Evolutionary conservation across 805 yeast genomes (phyloP).

Genomic region (Candida multigemmis): DNA sequence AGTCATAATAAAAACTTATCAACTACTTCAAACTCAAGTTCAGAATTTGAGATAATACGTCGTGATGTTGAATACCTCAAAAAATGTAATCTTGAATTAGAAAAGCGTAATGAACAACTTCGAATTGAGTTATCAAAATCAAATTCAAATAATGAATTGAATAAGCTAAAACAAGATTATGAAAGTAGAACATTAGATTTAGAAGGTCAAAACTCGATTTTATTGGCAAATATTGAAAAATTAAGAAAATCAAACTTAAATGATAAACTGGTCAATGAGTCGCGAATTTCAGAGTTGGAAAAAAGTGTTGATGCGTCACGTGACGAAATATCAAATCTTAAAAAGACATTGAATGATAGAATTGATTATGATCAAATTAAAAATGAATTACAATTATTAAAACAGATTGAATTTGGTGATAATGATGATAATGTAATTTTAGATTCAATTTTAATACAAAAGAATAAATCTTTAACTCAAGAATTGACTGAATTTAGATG

Average conservation of each 20-base stretch:
- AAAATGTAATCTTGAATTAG: conserved; percentile 58
- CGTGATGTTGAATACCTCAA: conserved; percentile 71
- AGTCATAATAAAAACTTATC: conserved; percentile 38
- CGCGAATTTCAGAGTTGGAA: conserved; percentile 27
- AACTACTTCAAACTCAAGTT: conserved; percentile 14
- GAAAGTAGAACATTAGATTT: conserved; percentile 42
- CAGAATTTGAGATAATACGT: conserved; percentile 57
- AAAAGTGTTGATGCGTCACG: conserved; percentile 40
- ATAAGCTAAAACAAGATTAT: conserved; percentile 29
- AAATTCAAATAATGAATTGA: conserved; percentile 36
- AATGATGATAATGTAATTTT: conserved; percentile 24
- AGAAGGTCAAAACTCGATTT: conserved; percentile 60
- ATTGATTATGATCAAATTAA: conserved; percentile 77
- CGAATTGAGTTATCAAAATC: conserved; percentile 54
- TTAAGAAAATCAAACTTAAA: conserved; percentile 23
- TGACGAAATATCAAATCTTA: conserved; percentile 43
- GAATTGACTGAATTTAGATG: conserved; percentile 63
- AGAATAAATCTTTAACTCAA: conserved; percentile 65
- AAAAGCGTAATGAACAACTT: conserved; percentile 68
- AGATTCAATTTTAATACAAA: conserved; percentile 54
- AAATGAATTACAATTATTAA: conserved; percentile 61
- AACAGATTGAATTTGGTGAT: conserved; percentile 66
- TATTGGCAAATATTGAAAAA: conserved; percentile 50
- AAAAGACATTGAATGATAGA: conserved; percentile 39
- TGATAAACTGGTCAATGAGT: conserved; percentile 13